Base-by-base conservation (phyloP, 139 green algal genomes). In the Nannochloris sp. region DNA sequence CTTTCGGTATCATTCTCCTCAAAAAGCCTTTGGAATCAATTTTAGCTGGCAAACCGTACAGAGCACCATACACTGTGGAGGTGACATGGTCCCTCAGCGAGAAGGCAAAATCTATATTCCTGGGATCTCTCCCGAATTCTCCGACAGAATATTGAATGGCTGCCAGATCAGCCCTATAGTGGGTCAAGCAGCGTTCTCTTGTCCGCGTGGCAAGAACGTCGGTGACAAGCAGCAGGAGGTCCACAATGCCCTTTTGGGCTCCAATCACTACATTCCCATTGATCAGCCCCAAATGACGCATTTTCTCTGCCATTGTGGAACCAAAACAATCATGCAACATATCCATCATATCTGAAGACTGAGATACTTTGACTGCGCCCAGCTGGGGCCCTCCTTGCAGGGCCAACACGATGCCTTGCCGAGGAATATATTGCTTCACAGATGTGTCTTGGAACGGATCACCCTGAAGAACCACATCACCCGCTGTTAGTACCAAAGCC, bases 301-400 rank as follows among this genome's bases (percentile, higher is more conserved):
- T 31, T 25, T 16, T 31, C 8, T 48, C 23, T 18, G 56, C 57
- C 57, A 27, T 31, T 15, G 40, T 18, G 19, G 18, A 57, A 14
- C 57, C 57, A 31, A 44, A 64, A 16, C 57, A 64, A 14, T 64
- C 57, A 51, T 14, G 12, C 15, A 51, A 18, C 12, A 19, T n/a
- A 31, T 48, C 40, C 40, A 61, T 11, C 40, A 31, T 58, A 58
- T 29, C 18, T 25, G 19, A 29, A 15, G 19, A 31, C 6, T 64
- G 57, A 53, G 18, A 15, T 19, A 56, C 40, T 29, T 23, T 27
- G n/a, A 64, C 25, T 25, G n/a, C 19, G 5, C 57, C 57, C 56
- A 64, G 57, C 57, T 64, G 57, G 10, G 57, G 19, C n/a, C 57
- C 57, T 16, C 57, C 57, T 25, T 64, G n/a, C 14, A n/a, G 12